These are phyloP conservation scores for Solanum pimpinellifolium DNA, from an alignment of 257 asterid species.

Conservation along the genomic window DNA sequence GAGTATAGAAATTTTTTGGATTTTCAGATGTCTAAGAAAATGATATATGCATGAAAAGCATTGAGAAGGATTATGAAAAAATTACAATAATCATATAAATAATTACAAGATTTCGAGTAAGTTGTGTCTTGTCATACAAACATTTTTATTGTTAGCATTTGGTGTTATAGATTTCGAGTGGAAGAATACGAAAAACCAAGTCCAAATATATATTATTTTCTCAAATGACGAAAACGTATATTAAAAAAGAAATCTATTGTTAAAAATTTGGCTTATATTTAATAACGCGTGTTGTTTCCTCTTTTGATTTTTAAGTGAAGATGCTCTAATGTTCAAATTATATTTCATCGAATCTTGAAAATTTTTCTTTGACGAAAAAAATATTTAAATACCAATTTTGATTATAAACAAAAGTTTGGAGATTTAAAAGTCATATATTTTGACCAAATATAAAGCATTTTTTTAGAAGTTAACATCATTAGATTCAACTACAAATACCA, in stretches of 20 bases:
- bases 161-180: not conserved
- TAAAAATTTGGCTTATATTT: not conserved
- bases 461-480: not conserved
- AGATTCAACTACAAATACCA: not conserved
- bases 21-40: not conserved
- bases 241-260: not conserved
- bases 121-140: not conserved
- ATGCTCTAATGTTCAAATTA: not conserved
- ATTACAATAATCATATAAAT: not conserved
- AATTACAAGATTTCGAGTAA: not conserved
- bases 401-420: not conserved
- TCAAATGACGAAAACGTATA: not conserved
- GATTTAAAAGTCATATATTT: not conserved
- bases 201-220: not conserved
- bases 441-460: not conserved
- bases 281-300: not conserved
- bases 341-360: not conserved
- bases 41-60: not conserved
- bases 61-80: not conserved
- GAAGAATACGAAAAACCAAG: not conserved
- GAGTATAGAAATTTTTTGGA: not conserved
- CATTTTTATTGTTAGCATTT: not conserved
- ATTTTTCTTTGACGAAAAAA: not conserved
- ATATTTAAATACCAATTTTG: not conserved
- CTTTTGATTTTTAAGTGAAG: not conserved